Conservation (phyloP, 2,329 filamentous ascomycete genomes). For the Verticillium dahliae region DNA sequence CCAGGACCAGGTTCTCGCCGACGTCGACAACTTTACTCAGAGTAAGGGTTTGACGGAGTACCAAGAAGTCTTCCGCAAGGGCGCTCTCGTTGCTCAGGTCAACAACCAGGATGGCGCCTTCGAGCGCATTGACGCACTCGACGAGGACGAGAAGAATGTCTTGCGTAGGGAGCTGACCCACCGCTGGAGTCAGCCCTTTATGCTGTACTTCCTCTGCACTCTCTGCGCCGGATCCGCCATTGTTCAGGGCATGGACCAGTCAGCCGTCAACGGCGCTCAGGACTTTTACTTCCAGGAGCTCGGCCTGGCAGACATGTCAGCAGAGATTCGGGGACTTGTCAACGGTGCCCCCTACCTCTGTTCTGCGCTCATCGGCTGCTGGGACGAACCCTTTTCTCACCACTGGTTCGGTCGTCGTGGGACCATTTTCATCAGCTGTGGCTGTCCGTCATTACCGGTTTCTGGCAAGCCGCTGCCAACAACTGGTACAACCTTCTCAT, state of each 20-base stretch:
- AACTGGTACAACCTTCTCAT: constrained; percentile 26
- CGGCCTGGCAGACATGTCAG: constrained; percentile 22
- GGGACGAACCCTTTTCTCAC: constrained; percentile 36
- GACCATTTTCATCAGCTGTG: constrained; percentile 57
- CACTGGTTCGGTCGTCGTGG: constrained; percentile 56
- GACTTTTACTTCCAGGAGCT: constrained; percentile 30
- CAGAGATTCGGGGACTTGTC: constrained; percentile 44
- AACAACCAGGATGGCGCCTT: constrained; percentile 25
- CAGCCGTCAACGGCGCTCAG: constrained; percentile 58
- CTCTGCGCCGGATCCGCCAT: constrained; percentile 39
- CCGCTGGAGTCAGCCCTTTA: constrained; percentile 24
- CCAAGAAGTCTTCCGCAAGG: constrained; percentile 40
- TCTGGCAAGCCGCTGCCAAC: constrained; percentile 46
- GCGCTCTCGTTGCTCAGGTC: constrained; percentile 43
- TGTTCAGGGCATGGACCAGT: constrained; percentile 62
- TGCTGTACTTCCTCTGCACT: constrained; percentile 27
- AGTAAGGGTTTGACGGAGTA: constrained; percentile 24
- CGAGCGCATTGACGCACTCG: constrained; percentile 18
- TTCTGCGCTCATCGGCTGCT: constrained; percentile 30
- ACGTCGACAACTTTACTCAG: constrained; percentile 29
- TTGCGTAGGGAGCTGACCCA: constrained; percentile 20
- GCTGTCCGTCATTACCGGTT: constrained; percentile 39
- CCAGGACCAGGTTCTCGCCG: constrained; percentile 20
- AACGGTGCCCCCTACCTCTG: constrained; percentile 51
- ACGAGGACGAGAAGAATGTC: constrained; percentile 19